A percentile compares a stretch with the other conserved stretches of the same genome.
Evolutionary conservation across 1,284 basidiomycete species (phyloP).

Genomic region (Sporisorium iseilematis-ciliati): DNA sequence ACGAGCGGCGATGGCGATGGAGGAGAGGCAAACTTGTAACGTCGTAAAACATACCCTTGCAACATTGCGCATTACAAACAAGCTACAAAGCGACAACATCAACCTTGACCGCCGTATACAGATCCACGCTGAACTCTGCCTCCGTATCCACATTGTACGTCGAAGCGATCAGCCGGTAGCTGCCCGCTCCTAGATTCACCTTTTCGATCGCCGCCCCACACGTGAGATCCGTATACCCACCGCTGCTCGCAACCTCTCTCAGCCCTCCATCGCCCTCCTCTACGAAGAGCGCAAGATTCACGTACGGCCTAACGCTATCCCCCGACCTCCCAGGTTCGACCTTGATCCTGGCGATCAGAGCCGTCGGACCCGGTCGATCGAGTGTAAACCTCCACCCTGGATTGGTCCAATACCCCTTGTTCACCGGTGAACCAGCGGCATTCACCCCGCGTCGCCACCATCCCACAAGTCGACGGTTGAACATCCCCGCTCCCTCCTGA

Average conservation of each 20-base stretch:
- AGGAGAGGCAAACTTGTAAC: not conserved
- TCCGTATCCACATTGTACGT: conserved; percentile 31
- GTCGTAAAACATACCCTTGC: not conserved
- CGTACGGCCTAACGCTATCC: conserved; percentile 18
- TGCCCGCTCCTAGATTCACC: conserved; percentile 16
- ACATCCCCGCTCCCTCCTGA: conserved; percentile 93
- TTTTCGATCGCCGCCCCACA: conserved; percentile 41
- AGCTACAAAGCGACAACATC: conserved; percentile 9
- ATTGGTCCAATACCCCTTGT: conserved; percentile 77
- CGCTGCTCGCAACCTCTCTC: conserved; percentile 32
- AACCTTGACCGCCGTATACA: conserved; percentile 38
- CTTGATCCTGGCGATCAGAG: conserved; percentile 11
- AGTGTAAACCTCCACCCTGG: conserved; percentile 76
- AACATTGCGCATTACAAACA: too few species aligned
- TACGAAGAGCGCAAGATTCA: conserved; percentile 33
- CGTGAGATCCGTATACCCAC: conserved; percentile 37
- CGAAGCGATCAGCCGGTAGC: conserved; percentile 38
- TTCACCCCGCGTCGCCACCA: conserved; percentile 73
- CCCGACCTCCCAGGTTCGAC: not conserved
- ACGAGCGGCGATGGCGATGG: not conserved
- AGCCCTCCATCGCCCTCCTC: not conserved
- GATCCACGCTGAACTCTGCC: conserved; percentile 36
- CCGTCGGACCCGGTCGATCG: conserved; percentile 3
- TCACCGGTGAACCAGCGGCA: conserved; percentile 78
- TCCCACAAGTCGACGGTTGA: conserved; percentile 76